Evolutionary conservation across 2,329 filamentous ascomycete genomes (phyloP).

Genomic region (Aspergillus eucalypticola): DNA sequence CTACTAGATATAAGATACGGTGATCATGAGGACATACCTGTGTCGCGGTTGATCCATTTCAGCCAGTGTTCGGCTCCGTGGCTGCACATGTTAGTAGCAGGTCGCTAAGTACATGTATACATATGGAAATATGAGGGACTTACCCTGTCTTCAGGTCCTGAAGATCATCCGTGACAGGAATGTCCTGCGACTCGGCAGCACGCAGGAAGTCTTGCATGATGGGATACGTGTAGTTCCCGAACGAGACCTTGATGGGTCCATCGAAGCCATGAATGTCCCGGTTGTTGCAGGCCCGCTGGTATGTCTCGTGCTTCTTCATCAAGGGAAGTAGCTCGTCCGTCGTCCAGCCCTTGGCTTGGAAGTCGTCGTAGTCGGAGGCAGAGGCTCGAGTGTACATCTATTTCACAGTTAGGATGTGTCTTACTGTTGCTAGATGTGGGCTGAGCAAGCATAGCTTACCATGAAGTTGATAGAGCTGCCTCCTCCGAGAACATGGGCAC

Average conservation of each 20-base stretch:
- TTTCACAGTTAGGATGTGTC: not conserved
- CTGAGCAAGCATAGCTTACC: conserved; percentile 43
- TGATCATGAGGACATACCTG: conserved; percentile 40
- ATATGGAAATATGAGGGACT: not conserved
- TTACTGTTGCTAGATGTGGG: not conserved
- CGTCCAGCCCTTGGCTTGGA: conserved; percentile 76
- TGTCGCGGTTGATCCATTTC: conserved; percentile 75
- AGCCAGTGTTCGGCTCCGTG: conserved; percentile 79
- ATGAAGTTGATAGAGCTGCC: conserved; percentile 78
- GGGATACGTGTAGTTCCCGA: conserved; percentile 78
- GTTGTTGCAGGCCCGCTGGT: conserved; percentile 66
- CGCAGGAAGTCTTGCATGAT: conserved; percentile 80
- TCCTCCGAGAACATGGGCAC: conserved; percentile 70
- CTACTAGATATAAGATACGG: no score
- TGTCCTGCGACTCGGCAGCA: conserved; percentile 71
- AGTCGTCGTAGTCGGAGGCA: conserved; percentile 74
- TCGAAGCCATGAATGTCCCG: conserved; percentile 70
- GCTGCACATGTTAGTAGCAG: conserved; percentile 18
- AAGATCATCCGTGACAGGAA: conserved; percentile 73
- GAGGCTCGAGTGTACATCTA: conserved; percentile 73
- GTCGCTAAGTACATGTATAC: not conserved
- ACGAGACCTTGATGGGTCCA: conserved; percentile 79
- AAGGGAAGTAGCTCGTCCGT: conserved; percentile 73
- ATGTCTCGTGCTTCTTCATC: conserved; percentile 80
- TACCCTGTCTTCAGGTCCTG: conserved; percentile 62